Evolutionary conservation across 257 asterid species (phyloP).

Genomic region (Thymus quinquecostatus): DNA sequence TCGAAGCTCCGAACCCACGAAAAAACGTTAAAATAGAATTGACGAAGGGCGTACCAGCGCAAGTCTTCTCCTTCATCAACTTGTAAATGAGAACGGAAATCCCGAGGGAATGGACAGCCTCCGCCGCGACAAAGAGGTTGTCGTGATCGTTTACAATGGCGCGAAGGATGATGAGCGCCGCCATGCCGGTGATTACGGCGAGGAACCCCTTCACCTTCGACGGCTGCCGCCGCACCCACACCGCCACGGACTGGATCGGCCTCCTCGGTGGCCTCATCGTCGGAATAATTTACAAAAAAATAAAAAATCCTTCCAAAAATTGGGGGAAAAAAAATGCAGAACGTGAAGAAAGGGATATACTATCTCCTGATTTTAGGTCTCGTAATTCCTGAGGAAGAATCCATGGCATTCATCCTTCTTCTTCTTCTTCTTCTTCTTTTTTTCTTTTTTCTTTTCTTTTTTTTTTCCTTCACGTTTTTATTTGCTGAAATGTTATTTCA

Average conservation of each 20-base stretch:
- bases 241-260: conserved; percentile 72
- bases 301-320: not conserved
- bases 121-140: conserved; percentile 91
- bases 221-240: conserved; percentile 94
- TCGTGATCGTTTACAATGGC: conserved; percentile 95
- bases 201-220: conserved; percentile 91
- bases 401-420: not conserved
- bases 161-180: conserved; percentile 82
- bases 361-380: conserved; percentile 14
- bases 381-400: not conserved
- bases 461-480: not conserved
- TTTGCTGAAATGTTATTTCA: conserved; percentile 3
- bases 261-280: conserved; percentile 67
- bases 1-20: conserved; percentile 19
- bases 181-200: conserved; percentile 82
- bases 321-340: conserved; percentile 1
- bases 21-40: not conserved
- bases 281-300: conserved; percentile 25
- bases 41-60: conserved; percentile 63
- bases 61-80: conserved; percentile 90
- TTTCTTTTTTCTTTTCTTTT: not conserved
- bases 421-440: not conserved
- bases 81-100: conserved; percentile 84
- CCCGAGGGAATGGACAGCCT: conserved; percentile 90
- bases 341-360: not conserved